Conservation (phyloP, 2,329 filamentous ascomycete species). For the Fusarium napiforme region DNA sequence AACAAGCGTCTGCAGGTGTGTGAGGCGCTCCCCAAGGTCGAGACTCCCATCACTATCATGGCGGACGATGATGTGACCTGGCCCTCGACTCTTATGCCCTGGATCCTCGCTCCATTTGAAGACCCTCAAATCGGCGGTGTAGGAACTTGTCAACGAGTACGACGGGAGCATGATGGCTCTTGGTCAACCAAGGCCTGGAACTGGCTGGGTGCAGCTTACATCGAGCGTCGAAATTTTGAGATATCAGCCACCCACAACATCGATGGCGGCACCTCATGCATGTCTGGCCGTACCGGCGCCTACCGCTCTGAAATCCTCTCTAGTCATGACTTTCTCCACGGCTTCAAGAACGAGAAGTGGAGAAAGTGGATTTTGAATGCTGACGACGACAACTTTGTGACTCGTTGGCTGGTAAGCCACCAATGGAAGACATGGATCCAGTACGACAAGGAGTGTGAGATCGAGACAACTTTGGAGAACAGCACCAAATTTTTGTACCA, state of each 20-base stretch:
- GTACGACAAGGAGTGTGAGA: slow-evolving; percentile 89
- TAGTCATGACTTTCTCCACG: slow-evolving; percentile 85
- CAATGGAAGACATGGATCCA: slow-evolving; percentile 96
- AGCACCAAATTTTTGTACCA: slow-evolving; percentile 90
- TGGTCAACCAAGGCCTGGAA: slow-evolving; percentile 77
- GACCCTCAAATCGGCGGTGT: slow-evolving; percentile 86
- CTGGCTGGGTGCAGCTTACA: slow-evolving; percentile 90
- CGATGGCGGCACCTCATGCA: slow-evolving; percentile 95
- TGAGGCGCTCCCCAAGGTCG: slow-evolving; percentile 85
- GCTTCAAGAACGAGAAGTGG: slow-evolving; percentile 93
- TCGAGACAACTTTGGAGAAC: slow-evolving; percentile 92
- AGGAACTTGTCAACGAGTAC: slow-evolving; percentile 88
- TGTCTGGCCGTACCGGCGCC: slow-evolving; percentile 92
- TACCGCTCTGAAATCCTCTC: slow-evolving; percentile 90
- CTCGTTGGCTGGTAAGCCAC: slow-evolving; percentile 92
- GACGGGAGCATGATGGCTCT: slow-evolving; percentile 71
- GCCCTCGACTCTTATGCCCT: slow-evolving; percentile 85
- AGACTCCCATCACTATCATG: slow-evolving; percentile 87
- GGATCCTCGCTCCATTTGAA: slow-evolving; percentile 94
- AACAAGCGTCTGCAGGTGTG: slow-evolving; percentile 97
- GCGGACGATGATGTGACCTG: slow-evolving; percentile 97
- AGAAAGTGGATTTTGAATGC: slow-evolving; percentile 90
- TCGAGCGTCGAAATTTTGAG: slow-evolving; percentile 95
- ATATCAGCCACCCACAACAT: slow-evolving; percentile 95
- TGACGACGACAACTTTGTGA: slow-evolving; percentile 98